A percentile compares a stretch with the other conserved stretches of the same genome.
Evolutionary conservation across 495 filamentous ascomycete species (phyloP).

Genomic region (Talaromyces wortmannii): DNA sequence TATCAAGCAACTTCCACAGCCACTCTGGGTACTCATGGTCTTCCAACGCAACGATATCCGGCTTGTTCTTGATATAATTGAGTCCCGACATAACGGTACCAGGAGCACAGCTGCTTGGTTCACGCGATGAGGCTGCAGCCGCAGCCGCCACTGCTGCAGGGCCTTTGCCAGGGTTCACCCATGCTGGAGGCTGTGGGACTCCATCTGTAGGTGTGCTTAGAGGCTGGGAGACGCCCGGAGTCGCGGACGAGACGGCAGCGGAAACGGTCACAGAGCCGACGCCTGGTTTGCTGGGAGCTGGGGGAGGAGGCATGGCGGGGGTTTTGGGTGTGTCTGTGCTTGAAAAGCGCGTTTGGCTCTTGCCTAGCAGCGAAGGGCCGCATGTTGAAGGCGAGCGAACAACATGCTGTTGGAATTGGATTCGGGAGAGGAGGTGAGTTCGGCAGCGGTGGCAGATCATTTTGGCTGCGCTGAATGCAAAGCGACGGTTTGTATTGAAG

Average conservation of each 20-base stretch:
- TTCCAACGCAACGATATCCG: constrained; percentile 61
- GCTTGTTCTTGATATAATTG: constrained; percentile 81
- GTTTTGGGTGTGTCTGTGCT: constrained; percentile 35
- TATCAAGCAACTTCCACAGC: constrained; percentile 75
- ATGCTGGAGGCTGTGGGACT: constrained; percentile 17
- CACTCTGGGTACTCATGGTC: constrained; percentile 87
- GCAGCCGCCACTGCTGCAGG: constrained; percentile 2
- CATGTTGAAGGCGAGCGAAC: constrained; percentile 22
- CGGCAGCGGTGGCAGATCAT: constrained; percentile 47
- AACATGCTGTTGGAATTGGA: constrained; percentile 21
- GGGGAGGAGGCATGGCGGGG: constrained; percentile 44
- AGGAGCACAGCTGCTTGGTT: constrained; percentile 48
- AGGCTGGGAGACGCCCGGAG: constrained; percentile 39
- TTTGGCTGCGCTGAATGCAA: background rate
- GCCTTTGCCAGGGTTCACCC: constrained; percentile 10
- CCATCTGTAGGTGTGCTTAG: constrained; percentile 32
- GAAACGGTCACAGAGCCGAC: constrained; percentile 24
- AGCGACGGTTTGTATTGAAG: too few species aligned
- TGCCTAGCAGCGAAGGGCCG: constrained; percentile 19
- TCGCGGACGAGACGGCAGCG: constrained; percentile 32
- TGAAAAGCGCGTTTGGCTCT: constrained; percentile 30
- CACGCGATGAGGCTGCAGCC: constrained; percentile 8
- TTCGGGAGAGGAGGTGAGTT: constrained; percentile 31
- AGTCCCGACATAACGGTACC: constrained; percentile 73
- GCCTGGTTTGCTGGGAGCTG: constrained; percentile 42